Base-by-base conservation (phyloP, 352 stramenopile genomes). In the Globisporangium alternatum region DNA sequence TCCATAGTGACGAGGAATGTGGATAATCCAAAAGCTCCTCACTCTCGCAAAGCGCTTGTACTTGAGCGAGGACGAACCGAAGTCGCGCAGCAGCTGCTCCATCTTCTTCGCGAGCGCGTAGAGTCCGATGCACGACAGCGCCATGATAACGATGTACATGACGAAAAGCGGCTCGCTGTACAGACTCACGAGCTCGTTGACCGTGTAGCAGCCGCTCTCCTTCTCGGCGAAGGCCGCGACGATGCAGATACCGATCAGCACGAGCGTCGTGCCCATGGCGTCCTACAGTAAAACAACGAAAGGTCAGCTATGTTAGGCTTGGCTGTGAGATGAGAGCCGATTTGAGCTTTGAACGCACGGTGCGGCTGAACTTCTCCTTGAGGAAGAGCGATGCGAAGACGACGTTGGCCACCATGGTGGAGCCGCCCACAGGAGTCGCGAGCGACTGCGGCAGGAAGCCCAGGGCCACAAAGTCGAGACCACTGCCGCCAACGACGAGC, bases 351-450 rank as follows among this genome's bases (percentile, higher is more conserved):
- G 15, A 10, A 39, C 65, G 13, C 68, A 81, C 74, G 33, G 62
- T 63, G 47, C 70, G 74, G 0, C 68, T 85, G 53, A 92, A 90
- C 56, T 79, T 86, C 49, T 92, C 83, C 47, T 90, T 88, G 53
- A 92, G 81, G 21, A 92, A 88, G 8, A 90, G 62, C 9, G 79
- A 88, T n/a, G 81, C 86, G 56, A 96, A 96, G 15, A 78, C 81
- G 2, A 93, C 83, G 62, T 96, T 96, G 7, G 85, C 84, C 5
- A 96, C 82, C 74, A 96, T 92, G 3, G 87, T 95, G 7, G 81
- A 83, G 3, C 85, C 84, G 17, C 87, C 87, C 9, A 94, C 80
- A 0, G 87, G 87, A 3, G 85, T 90, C 7, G 87, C 86, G 10
- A 96, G 77, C 2, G 79, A 90, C 64, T 96, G 87, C 15, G 87